Evolutionary conservation across 2,329 filamentous ascomycete genomes (phyloP).

Genomic region (Drechslerella dactyloides): DNA sequence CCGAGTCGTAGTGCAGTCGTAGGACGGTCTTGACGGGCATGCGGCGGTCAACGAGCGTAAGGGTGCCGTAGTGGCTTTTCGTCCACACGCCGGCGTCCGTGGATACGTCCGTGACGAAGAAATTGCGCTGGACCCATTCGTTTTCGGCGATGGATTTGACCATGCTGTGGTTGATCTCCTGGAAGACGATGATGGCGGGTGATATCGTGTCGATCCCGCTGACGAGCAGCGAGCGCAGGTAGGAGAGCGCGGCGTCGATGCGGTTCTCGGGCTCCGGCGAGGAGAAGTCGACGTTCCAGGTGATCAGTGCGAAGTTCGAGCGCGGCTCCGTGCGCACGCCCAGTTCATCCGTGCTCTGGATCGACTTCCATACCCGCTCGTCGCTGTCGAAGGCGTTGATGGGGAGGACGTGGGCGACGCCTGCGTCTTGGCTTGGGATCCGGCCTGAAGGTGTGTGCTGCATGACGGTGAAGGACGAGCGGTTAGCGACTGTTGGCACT

Average conservation of each 20-base stretch:
- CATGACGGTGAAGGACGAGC: constrained; percentile 1
- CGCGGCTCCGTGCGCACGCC: constrained; percentile 13
- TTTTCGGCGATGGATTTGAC: constrained; percentile 57
- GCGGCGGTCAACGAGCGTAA: constrained; percentile 62
- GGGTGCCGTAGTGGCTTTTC: constrained; percentile 63
- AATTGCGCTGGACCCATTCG: constrained; percentile 62
- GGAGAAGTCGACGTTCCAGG: constrained; percentile 47
- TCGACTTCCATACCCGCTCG: constrained; percentile 34
- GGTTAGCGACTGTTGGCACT: neutral
- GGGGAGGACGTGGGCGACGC: constrained; percentile 37
- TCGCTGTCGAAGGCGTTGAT: constrained; percentile 36
- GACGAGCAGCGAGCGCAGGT: constrained; percentile 41
- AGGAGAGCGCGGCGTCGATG: constrained; percentile 39
- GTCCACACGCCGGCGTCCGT: constrained; percentile 59
- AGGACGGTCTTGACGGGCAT: constrained; percentile 61
- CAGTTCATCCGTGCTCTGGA: constrained; percentile 33
- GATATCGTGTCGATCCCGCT: constrained; percentile 36
- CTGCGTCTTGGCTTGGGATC: constrained; percentile 25
- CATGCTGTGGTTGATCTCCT: constrained; percentile 42
- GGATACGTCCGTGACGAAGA: constrained; percentile 62
- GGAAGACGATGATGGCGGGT: constrained; percentile 37
- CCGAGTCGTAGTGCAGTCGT: constrained; percentile 62
- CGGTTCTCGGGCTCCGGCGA: constrained; percentile 35
- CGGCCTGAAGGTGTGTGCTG: constrained; percentile 17
- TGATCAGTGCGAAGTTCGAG: constrained; percentile 43